These are phyloP conservation scores for Apiospora saccharicola DNA, from an alignment of 2,329 filamentous ascomycete species.

Conservation along the genomic window DNA sequence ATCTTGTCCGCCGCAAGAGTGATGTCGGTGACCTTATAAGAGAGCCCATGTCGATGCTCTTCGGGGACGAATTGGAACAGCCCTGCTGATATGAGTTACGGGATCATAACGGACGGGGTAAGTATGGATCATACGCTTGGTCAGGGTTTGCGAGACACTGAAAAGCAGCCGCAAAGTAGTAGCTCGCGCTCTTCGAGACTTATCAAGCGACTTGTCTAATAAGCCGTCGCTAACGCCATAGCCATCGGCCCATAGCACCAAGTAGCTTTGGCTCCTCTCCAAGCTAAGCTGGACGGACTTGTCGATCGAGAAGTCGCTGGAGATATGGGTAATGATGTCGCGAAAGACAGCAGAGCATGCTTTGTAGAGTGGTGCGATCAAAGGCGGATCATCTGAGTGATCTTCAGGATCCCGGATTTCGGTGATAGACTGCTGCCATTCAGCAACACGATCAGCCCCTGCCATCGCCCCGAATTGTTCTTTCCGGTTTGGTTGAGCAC, in stretches of 20 bases:
- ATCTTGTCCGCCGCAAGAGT: constrained; percentile 26
- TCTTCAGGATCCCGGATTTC: not conserved
- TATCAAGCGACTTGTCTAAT: constrained; percentile 28
- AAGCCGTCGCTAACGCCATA: constrained; percentile 28
- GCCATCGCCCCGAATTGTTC: constrained; percentile 18
- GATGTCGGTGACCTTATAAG: constrained; percentile 16
- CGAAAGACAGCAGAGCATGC: constrained; percentile 28
- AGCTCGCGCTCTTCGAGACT: constrained; percentile 29
- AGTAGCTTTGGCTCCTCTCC: constrained; percentile 29
- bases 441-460: constrained; percentile 18
- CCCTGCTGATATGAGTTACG: constrained; percentile 7
- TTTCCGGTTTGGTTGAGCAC: not conserved
- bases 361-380: constrained; percentile 25
- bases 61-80: constrained; percentile 3
- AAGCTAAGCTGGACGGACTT: constrained; percentile 25
- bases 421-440: constrained; percentile 27
- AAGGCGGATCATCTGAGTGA: constrained; percentile 23
- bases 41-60: not conserved
- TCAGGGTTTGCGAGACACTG: constrained; percentile 30
- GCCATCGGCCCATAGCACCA: constrained; percentile 31
- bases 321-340: constrained; percentile 8
- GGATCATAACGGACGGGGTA: not conserved
- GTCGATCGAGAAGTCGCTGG: constrained; percentile 6
- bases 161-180: constrained; percentile 27
- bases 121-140: constrained; percentile 24